Evolutionary conservation across 768 basidiomycete genomes (phyloP).

Genomic region (Boletus edulis): DNA sequence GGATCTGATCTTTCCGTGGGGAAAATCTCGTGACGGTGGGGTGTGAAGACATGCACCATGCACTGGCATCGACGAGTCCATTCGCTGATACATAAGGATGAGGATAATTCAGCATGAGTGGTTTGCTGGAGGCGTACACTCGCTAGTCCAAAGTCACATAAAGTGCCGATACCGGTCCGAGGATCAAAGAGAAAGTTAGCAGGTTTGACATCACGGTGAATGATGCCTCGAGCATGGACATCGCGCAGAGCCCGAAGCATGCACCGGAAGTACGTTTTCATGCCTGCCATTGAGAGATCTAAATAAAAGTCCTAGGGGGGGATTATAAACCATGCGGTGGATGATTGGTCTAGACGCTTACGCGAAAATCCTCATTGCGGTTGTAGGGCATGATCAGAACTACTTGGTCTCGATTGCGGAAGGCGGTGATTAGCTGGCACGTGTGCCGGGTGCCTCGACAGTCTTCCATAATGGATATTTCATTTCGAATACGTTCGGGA

Average conservation of each 20-base stretch:
- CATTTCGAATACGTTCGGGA: constrained; percentile 89
- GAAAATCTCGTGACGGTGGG: constrained; percentile 51
- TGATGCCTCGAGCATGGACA: constrained; percentile 80
- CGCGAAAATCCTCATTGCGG: constrained; percentile 89
- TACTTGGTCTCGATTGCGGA: constrained; percentile 87
- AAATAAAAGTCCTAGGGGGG: constrained; percentile 70
- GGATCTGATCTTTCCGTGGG: constrained; percentile 63
- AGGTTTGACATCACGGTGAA: constrained; percentile 97
- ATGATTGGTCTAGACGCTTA: constrained; percentile 39
- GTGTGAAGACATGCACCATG: constrained; percentile 78
- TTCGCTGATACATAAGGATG: constrained; percentile 43
- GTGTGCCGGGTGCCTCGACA: constrained; percentile 83
- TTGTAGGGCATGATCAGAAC: constrained; percentile 94
- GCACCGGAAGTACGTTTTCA: constrained; percentile 86
- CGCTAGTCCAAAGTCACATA: constrained; percentile 95
- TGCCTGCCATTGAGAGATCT: constrained; percentile 65
- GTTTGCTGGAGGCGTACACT: constrained; percentile 54
- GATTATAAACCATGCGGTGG: constrained; percentile 6
- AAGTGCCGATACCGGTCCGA: constrained; percentile 72
- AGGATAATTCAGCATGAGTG: neutral
- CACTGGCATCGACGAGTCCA: constrained; percentile 43
- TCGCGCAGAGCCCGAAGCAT: constrained; percentile 89
- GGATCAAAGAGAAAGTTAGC: constrained; percentile 97
- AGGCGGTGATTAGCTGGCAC: constrained; percentile 93
- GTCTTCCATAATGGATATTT: constrained; percentile 86